Evolutionary conservation across 495 filamentous ascomycete species (phyloP), one percentile per base, ranked within the genome.

Genomic region (Collariella sp.): DNA sequence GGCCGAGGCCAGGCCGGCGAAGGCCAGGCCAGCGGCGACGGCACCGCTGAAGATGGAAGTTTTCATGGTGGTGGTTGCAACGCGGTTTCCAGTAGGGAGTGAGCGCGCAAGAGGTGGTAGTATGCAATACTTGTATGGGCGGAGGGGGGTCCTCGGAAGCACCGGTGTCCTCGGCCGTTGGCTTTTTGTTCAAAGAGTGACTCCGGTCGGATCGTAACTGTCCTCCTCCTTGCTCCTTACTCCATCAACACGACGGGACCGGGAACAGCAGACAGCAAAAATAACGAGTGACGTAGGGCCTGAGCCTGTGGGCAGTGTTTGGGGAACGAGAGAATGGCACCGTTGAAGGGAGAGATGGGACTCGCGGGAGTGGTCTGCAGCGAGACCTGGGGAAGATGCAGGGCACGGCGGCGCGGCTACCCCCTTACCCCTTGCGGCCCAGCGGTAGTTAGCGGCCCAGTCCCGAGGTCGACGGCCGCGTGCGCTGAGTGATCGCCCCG

Each of bases 1-100:
- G 12, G 65, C 65, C 15, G 50, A 48, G 47, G 26, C 33, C 36
- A 64, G 40, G 54, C 63, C 65, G 13, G 63, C 44, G 34, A 66
- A 55, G 59, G 58, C 57, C 56, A 67, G 34, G 38, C 40, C 57
- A 1, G 56, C 54, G 19, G 59, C 65, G 29, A 35, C 42, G 46
- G 57, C 62, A 29, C 50, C 51, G 33, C 51, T 59, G 15, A 67
- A 42, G 54, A 56, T 20, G 22, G 62, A 62, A 22, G 55, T 10
- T 39, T 58, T 52, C 64, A 67, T 67, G 24, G 12, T 58, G 54
- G 16, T 26, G 12, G 24, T 16, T 19, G 7, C n/a, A 42, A 5
- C 15, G 48, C 20, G 16, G 12, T 38, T 51, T 38, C n/a, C 29
- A n/a, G n/a, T 18, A 23, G 34, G 20, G 35, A 18, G 35, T 42